Conservation (phyloP, 1,284 basidiomycete genomes). For the Stygiomarasmius scandens region DNA sequence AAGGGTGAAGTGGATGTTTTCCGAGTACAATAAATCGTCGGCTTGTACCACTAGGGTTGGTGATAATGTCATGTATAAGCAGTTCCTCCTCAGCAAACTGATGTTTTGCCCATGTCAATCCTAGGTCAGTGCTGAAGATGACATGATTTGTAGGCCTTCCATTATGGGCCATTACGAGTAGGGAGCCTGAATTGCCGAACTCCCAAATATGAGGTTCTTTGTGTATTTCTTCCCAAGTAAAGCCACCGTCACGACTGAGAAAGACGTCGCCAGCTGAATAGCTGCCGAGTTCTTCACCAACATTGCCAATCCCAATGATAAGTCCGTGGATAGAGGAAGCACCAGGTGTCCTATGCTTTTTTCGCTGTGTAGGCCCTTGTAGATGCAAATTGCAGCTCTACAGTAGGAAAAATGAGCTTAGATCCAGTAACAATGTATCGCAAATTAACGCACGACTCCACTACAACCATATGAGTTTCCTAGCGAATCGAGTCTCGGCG, state of each 20-base stretch:
- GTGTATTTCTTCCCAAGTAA: constrained; percentile 97
- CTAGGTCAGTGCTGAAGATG: constrained; percentile 88
- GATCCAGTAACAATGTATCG: too few species aligned
- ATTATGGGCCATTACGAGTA: constrained; percentile 93
- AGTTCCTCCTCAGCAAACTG: constrained; percentile 64
- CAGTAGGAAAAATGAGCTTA: not conserved
- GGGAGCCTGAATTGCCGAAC: constrained; percentile 94
- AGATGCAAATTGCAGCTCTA: constrained; percentile 88
- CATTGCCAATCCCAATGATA: constrained; percentile 78
- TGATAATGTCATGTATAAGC: constrained; percentile 79
- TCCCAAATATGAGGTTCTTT: constrained; percentile 98
- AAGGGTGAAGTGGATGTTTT: constrained; percentile 47
- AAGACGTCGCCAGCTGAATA: constrained; percentile 94
- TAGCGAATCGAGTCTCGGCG: constrained; percentile 78
- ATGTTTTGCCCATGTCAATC: constrained; percentile 86
- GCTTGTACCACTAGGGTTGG: constrained; percentile 89
- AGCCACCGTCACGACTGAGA: constrained; percentile 93
- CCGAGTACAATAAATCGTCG: constrained; percentile 90
- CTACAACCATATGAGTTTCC: constrained; percentile 78
- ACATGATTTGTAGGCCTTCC: constrained; percentile 90
- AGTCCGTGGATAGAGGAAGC: constrained; percentile 88
- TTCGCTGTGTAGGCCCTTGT: constrained; percentile 95
- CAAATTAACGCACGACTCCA: constrained; percentile 54
- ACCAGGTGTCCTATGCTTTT: constrained; percentile 4
- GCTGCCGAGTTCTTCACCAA: constrained; percentile 79